phyloP scores from a whole-genome alignment of 1,284 basidiomycete genomes.

The Cutaneotrichosporon dermatis region DNA sequence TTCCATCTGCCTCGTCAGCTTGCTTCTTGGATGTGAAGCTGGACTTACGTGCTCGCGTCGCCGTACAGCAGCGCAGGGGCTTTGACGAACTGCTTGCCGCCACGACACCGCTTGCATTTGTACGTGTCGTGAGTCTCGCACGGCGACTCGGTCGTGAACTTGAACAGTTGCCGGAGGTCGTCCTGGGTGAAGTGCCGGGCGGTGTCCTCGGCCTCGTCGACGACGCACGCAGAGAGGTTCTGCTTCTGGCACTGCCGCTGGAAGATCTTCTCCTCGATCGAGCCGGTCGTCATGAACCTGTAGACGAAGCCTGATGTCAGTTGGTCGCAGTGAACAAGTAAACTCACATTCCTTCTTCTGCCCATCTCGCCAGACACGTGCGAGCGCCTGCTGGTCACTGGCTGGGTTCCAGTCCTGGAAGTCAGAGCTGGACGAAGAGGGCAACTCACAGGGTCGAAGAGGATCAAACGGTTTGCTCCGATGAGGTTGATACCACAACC shows the following conservation, averaged over 20 bases:
- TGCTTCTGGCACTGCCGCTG: constrained; percentile 89
- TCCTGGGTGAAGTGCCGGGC: constrained; percentile 94
- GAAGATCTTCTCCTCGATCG: constrained; percentile 99
- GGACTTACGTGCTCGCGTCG: constrained; percentile 88
- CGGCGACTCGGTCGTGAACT: constrained; percentile 79
- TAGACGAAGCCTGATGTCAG: constrained; percentile 78
- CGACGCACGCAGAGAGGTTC: constrained; percentile 91
- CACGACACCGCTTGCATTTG: constrained; percentile 92
- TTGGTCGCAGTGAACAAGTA: not conserved
- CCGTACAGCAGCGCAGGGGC: constrained; percentile 86
- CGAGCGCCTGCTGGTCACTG: constrained; percentile 95
- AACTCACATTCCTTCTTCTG: constrained; percentile 95
- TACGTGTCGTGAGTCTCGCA: constrained; percentile 97
- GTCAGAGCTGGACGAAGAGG: constrained; percentile 3
- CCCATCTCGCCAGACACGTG: constrained; percentile 98
- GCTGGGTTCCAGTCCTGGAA: constrained; percentile 92
- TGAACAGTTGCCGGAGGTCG: constrained; percentile 83
- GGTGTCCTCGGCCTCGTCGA: constrained; percentile 93
- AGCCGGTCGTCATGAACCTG: constrained; percentile 94
- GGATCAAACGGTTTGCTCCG: constrained; percentile 89
- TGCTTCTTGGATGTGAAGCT: too few species aligned
- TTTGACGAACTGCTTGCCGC: constrained; percentile 79
- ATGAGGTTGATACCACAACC: constrained; percentile 98
- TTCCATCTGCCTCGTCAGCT: constrained; percentile 72
- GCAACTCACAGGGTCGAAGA: constrained; percentile 84